A percentile compares a stretch with the other conserved stretches of the same genome.
phyloP scores from a whole-genome alignment of 2,329 filamentous ascomycete genomes.

The Plenodomus biglobosus region DNA sequence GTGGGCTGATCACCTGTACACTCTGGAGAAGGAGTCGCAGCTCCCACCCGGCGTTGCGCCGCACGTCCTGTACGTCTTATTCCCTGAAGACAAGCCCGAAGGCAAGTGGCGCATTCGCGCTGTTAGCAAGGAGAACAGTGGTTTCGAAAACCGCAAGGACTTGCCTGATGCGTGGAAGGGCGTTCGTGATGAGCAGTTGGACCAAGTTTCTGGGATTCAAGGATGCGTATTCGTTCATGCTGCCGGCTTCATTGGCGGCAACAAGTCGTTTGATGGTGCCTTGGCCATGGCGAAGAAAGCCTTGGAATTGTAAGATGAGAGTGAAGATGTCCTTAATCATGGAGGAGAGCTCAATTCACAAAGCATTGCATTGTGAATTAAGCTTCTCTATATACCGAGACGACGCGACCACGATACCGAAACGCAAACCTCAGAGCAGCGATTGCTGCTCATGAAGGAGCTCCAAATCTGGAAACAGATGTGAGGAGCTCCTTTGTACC shows the following conservation, averaged over 20 bases:
- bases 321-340: neutral
- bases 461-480: too few species aligned
- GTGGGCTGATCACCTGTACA: constrained; percentile 96
- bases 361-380: neutral
- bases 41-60: constrained; percentile 48
- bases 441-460: neutral
- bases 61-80: constrained; percentile 82
- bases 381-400: too few species aligned
- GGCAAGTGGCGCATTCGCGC: constrained; percentile 93
- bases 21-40: constrained; percentile 65
- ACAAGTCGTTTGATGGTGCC: constrained; percentile 86
- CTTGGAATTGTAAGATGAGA: constrained; percentile 48
- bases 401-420: too few species aligned
- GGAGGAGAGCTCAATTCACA: neutral
- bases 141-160: constrained; percentile 88
- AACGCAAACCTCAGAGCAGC: too few species aligned
- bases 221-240: constrained; percentile 93
- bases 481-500: neutral
- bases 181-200: constrained; percentile 81
- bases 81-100: constrained; percentile 75
- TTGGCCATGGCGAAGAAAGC: constrained; percentile 82
- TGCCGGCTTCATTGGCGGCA: constrained; percentile 93
- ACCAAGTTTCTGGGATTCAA: constrained; percentile 66
- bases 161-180: constrained; percentile 91
- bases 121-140: constrained; percentile 80